Base-by-base conservation (phyloP, 2,329 filamentous ascomycete genomes). In the Didymosphaeria variabile region DNA sequence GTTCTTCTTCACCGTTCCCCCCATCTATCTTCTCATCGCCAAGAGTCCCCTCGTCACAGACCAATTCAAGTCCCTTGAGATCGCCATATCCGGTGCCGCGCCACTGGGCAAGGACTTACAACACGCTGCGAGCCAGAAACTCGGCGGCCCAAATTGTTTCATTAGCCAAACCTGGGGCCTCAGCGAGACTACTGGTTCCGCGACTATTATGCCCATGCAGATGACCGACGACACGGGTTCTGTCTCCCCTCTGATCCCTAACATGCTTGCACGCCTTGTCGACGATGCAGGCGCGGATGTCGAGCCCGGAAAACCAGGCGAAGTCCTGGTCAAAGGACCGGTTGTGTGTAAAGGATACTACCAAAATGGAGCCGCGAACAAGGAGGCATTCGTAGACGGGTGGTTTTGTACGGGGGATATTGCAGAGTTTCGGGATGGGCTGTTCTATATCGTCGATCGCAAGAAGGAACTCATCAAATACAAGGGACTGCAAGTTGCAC, bases 321-420 rank as follows among this genome's bases (percentile, higher is more conserved):
- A 84, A 59, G 75, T 81, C 3, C 89, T 91, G 80, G 81, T 94
- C 47, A 87, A 87, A 54, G 92, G 92, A 0, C 91, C 91, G 1
- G 93, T 94, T 64, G 81, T 93, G 15, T 93, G 92, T 77, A 81
- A 85, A 65, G 92, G 91, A 0, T 95, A 93, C 74, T 84, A 88
- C 69, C 91, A 91, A 69, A 89, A 90, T 57, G 84, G 86, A 0
- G 85, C 89, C 61, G 87, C 88, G 2, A 91, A 91, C 3, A 81
- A 80, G 4, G 88, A 90, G 31, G 87, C 90, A 0, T 88, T 94
- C 63, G 68, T 81, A 0, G 91, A 94, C 64, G 92, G 91, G 1
- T 97, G 88, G 82, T 96, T 95, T 83, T 92, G 88, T 77, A 96
- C 93, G 0, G 93, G 93, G 3, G 93, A 97, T 70, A 87, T 96